Evolutionary conservation across 345 rosid genomes (phyloP).

Genomic region (Corchorus capsularis): DNA sequence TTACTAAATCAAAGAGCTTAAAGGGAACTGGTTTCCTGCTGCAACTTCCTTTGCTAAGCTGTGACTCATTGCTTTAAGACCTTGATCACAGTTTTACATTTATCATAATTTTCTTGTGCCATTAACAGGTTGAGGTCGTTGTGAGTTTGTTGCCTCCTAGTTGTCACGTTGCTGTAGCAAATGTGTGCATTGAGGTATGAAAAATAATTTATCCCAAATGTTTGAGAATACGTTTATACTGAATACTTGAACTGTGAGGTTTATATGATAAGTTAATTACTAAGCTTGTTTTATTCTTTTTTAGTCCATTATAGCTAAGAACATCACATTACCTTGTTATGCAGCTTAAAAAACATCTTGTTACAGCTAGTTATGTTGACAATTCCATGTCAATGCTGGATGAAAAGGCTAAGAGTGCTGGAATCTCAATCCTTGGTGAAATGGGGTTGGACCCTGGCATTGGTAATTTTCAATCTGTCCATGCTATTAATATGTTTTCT

Average conservation of each 20-base stretch:
- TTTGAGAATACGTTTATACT: background rate
- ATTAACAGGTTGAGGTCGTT: constrained; percentile 79
- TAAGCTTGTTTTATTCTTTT: background rate
- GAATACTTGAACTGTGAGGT: constrained; percentile 7
- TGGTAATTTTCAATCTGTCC: constrained; percentile 45
- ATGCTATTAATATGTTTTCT: background rate
- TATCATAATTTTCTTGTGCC: constrained; percentile 7
- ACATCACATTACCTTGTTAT: constrained; percentile 15
- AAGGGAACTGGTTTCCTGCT: background rate
- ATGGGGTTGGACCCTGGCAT: constrained; percentile 99
- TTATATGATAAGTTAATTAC: background rate
- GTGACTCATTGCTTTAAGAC: background rate
- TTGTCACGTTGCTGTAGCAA: constrained; percentile 70
- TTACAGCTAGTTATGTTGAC: constrained; percentile 95
- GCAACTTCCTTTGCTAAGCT: background rate
- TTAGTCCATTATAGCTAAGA: constrained; percentile 8
- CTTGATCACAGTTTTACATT: background rate
- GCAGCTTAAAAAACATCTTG: constrained; percentile 87
- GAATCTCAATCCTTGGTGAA: constrained; percentile 89
- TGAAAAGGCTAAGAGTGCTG: constrained; percentile 75
- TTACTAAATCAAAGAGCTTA: too few species aligned
- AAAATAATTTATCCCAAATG: background rate
- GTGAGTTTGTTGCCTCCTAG: constrained; percentile 82
- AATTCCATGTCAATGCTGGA: constrained; percentile 61
- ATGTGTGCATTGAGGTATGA: constrained; percentile 78